These are phyloP conservation scores for Penicillium coprophilum DNA, from an alignment of 495 filamentous ascomycete species.

Conservation along the genomic window DNA sequence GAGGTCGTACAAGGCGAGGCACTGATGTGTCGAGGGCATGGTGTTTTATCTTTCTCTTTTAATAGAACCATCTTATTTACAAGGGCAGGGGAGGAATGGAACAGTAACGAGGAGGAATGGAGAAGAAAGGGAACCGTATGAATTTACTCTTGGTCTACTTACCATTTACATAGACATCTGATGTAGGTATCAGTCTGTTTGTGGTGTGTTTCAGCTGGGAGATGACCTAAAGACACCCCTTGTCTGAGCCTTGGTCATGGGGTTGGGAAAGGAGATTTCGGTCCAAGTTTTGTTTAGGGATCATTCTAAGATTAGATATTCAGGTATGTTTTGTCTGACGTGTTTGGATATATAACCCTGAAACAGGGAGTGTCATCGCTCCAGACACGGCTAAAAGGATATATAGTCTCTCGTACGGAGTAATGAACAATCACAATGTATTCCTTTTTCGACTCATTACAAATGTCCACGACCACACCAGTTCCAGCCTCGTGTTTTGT, in stretches of 20 bases:
- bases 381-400: not conserved
- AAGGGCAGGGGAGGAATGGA: not conserved
- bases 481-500: constrained; percentile 14
- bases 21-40: constrained; percentile 1
- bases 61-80: not conserved
- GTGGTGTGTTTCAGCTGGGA: constrained; percentile 8
- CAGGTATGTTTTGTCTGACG: constrained; percentile 5
- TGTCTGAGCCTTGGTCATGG: not conserved
- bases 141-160: not conserved
- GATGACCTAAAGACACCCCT: not conserved
- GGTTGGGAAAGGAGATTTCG: not conserved
- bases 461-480: not conserved
- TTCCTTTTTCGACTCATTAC: not conserved
- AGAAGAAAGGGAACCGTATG: not conserved
- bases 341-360: constrained; percentile 7
- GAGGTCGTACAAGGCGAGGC: constrained; percentile 12
- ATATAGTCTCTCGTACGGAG: not conserved
- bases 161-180: not conserved
- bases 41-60: not conserved
- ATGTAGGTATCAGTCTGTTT: not conserved
- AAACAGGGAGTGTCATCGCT: constrained; percentile 5
- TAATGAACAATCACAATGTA: not conserved
- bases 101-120: not conserved
- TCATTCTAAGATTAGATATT: constrained; percentile 6
- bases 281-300: not conserved